phyloP scores from a whole-genome alignment of 129 eudicot genomes.

The Erigeron canadensis region DNA sequence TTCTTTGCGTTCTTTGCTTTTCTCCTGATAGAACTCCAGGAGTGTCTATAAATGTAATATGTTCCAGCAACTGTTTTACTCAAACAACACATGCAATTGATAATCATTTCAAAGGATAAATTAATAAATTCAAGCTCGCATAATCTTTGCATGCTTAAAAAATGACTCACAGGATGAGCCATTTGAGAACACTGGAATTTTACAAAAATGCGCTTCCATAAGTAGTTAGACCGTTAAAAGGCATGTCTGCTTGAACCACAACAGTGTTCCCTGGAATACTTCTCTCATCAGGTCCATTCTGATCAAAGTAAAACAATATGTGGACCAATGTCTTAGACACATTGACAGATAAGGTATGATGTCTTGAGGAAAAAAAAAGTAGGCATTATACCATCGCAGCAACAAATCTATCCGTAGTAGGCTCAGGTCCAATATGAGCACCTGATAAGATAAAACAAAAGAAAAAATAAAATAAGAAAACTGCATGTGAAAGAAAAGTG shows the following conservation, averaged over 20 bases:
- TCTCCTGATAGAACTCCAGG: constrained; percentile 98
- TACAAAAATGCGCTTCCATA: constrained; percentile 87
- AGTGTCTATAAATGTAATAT: constrained; percentile 83
- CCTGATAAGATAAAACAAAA: constrained; percentile 40
- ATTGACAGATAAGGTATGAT: neutral
- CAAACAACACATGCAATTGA: constrained; percentile 18
- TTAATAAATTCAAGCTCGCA: neutral
- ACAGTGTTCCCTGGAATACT: constrained; percentile 90
- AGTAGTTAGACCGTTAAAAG: constrained; percentile 76
- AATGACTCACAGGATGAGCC: constrained; percentile 87
- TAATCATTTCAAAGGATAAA: neutral
- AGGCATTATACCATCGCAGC: constrained; percentile 73
- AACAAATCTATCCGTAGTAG: constrained; percentile 94
- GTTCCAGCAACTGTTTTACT: constrained; percentile 66
- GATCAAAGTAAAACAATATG: constrained; percentile 17
- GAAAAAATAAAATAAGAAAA: neutral
- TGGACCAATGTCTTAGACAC: constrained; percentile 4
- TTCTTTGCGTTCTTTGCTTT: constrained; percentile 88
- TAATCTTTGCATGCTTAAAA: constrained; percentile 4
- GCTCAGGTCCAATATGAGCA: constrained; percentile 99
- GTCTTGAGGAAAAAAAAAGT: neutral
- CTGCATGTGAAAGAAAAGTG: neutral
- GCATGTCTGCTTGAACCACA: constrained; percentile 98
- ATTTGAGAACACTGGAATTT: constrained; percentile 93
- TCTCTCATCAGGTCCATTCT: constrained; percentile 93